Evolutionary conservation across 2,329 filamentous ascomycete genomes (phyloP).

Genomic region (Phyllosticta ampelicida): DNA sequence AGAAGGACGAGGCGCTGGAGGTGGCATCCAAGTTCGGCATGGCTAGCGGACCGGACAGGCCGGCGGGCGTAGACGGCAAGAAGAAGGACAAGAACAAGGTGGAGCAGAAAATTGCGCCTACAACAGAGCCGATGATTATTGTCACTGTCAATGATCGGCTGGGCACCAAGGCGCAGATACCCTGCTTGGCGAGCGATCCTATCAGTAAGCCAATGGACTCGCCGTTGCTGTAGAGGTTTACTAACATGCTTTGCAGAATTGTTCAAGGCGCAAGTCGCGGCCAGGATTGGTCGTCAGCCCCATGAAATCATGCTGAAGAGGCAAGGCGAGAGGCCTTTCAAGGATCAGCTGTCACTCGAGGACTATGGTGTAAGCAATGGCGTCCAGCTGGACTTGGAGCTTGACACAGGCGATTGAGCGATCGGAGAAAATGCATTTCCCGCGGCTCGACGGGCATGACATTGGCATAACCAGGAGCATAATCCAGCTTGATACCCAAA

Average conservation of each 20-base stretch:
- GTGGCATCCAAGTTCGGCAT: slow-evolving; percentile 7
- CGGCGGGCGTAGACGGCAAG: neutral
- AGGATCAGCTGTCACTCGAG: slow-evolving; percentile 74
- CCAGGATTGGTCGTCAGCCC: slow-evolving; percentile 75
- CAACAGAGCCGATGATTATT: slow-evolving; percentile 74
- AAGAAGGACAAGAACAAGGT: slow-evolving; percentile 5
- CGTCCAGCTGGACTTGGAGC: slow-evolving; percentile 46
- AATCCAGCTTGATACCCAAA: neutral
- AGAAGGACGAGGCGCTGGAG: slow-evolving; percentile 19
- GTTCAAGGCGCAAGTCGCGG: slow-evolving; percentile 87
- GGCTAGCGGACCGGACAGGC: slow-evolving; percentile 38
- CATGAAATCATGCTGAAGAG: slow-evolving; percentile 87
- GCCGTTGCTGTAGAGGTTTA: neutral
- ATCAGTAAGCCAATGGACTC: slow-evolving; percentile 43
- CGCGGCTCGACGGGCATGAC: neutral
- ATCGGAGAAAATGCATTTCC: too few species aligned
- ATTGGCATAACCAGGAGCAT: too few species aligned
- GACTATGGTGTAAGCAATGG: slow-evolving; percentile 95
- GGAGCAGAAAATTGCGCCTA: slow-evolving; percentile 9
- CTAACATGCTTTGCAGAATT: slow-evolving; percentile 37
- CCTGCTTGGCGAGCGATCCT: slow-evolving; percentile 74
- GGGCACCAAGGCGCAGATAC: slow-evolving; percentile 89
- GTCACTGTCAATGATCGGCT: slow-evolving; percentile 92
- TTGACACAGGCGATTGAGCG: slow-evolving; percentile 12
- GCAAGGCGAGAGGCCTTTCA: slow-evolving; percentile 87